Conservation (phyloP, 164 flowering plant species). For the Vitis rupestris region DNA sequence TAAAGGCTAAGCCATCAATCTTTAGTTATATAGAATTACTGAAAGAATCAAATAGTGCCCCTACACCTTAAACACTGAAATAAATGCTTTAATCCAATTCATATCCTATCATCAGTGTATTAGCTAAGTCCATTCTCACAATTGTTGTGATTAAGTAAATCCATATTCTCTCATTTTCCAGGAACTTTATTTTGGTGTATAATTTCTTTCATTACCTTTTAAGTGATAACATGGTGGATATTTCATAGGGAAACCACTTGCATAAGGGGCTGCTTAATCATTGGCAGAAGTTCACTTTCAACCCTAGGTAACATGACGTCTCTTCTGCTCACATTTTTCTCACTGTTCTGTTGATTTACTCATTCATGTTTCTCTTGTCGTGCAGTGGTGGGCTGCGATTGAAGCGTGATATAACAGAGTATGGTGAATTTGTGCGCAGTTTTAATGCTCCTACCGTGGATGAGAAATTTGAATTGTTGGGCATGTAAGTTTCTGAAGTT, state of each 20-base stretch:
- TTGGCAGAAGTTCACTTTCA: slow-evolving; percentile 97
- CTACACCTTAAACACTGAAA: neutral
- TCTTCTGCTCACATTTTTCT: neutral
- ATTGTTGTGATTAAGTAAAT: too few relatives aligned
- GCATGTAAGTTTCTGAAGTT: slow-evolving; percentile 67
- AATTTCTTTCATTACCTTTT: neutral
- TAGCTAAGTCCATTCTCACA: too few relatives aligned
- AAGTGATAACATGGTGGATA: slow-evolving; percentile 9
- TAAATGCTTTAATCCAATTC: neutral
- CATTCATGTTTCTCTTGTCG: slow-evolving; percentile 2
- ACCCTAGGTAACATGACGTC: slow-evolving; percentile 77
- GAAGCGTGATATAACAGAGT: slow-evolving; percentile 97
- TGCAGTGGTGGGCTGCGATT: slow-evolving; percentile 89
- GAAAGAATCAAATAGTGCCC: neutral
- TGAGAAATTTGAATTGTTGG: slow-evolving; percentile 88
- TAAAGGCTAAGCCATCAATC: neutral
- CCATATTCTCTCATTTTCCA: too few relatives aligned
- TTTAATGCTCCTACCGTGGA: slow-evolving; percentile 95
- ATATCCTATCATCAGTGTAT: neutral
- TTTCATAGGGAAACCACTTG: slow-evolving; percentile 79
- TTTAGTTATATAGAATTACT: neutral
- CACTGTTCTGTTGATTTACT: neutral
- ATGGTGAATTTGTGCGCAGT: slow-evolving; percentile 93
- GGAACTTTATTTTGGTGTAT: too few relatives aligned
- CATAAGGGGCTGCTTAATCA: slow-evolving; percentile 86